Evolutionary conservation across 2,329 filamentous ascomycete genomes (phyloP), one percentile per base, ranked within the genome.

Genomic region (Tricladium varicosporioides): DNA sequence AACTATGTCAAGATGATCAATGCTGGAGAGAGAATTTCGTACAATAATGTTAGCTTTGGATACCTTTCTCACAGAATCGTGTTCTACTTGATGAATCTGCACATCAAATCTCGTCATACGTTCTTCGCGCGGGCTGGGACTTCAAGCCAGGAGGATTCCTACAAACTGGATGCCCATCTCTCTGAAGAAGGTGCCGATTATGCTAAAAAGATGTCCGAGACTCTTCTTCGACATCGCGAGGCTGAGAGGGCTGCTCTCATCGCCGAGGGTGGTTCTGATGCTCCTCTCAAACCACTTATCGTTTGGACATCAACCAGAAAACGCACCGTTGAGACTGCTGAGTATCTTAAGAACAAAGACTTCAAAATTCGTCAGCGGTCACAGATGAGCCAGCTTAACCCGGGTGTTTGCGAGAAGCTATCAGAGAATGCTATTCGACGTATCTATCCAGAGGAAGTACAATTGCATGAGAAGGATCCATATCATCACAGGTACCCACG

Each of bases 1-100:
- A 96, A 97, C 72, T 99, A 93, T 75, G 93, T 99, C 76, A 97
- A 96, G 78, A 97, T 99, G 93, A 96, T 97, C 71, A 99, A 99
- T 66, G 94, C 94, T 7, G 94, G 94, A 46, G 86, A 93, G 69
- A 86, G 91, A 64, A 88, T 99, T 69, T 88, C 93, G 66, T 93
- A 97, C 74, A 99, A 99, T 76, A 97, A 97, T 65, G 90, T 94
- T 71, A 92, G 88, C 69, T 97, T 99, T 73, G 93, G 92, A 66
- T 99, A 99, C 70, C 82, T 99, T 32, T 96, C 92, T 0, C 92
- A 99, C 72, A 86, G 94, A 59, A 99, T 99, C 64, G 93, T 99
- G 54, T 99, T 99, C 75, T 99, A 97, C 73, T 84, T 99, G 48
- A 90, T 96, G 69, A 99, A 99, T 69, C 80, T 97, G 19, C 94